Evolutionary conservation across 164 flowering plant species (phyloP), one percentile per base, ranked within the genome.

Genomic region (Vitis rupestris): DNA sequence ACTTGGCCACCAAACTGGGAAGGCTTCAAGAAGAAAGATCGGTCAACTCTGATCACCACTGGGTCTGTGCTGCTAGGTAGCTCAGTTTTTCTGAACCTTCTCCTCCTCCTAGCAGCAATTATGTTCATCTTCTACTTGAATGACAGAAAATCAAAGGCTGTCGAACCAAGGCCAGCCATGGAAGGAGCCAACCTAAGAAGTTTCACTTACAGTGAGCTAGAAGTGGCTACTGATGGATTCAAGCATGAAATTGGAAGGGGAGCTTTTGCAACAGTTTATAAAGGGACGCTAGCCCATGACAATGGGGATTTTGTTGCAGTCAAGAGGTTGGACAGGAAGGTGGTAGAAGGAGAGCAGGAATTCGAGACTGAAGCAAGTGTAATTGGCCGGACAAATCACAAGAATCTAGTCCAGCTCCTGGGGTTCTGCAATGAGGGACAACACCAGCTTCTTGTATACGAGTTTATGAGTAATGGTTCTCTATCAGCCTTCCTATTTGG

Each of bases 371-470:
- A 79, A 65, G 72, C 76, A 7, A 66, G 9, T 10, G 19, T 66
- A 12, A 76, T 79, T 13, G 74, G 77, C 60, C 58, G 49, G 50
- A 77, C 75, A 17, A 67, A 76, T 52, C 82, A 80, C 65, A 63
- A 74, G 61, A 71, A 80, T 30, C 64, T 76, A 9, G 76, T 74
- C 8, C 74, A 9, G n/a, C 59, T 77, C 50, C 60, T 74, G 12
- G 82, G 79, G 37, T 76, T 70, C 49, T 79, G 82, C 48, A 30
- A 76, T 10, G 79, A 76, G 59, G 82, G 70, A 9, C 49, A 57
- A 8, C 68, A 76, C 23, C 55, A 73, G n/a, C 59, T 74, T 12
- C 53, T 71, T 16, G 70, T 76, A 3, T 71, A 76, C 10, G 72
- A 76, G 47, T 76, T 69, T 61, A 49, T 74, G 61, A 53, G 70